Conservation (phyloP, 192 early-diverging fungal species). For the Gigaspora rosea region DNA sequence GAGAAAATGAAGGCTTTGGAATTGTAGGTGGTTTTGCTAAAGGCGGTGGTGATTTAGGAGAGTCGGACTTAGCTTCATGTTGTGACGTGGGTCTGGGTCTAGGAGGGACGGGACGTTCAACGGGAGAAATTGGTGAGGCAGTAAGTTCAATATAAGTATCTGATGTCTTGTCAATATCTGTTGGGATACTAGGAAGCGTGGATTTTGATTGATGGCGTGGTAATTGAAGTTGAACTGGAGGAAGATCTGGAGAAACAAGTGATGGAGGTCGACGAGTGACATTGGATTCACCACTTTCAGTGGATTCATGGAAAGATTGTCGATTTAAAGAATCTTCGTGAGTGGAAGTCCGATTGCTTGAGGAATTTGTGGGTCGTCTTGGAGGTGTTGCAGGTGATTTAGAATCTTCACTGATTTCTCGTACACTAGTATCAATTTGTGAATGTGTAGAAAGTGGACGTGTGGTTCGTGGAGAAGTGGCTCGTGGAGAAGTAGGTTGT, state of each 20-base stretch:
- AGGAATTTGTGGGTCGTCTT: background rate
- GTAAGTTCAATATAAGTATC: too few relatives aligned
- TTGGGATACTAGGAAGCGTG: too few relatives aligned
- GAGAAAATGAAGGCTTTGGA: slow-evolving; percentile 33
- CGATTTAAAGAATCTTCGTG: too few relatives aligned
- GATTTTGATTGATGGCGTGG: too few relatives aligned
- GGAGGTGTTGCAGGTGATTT: background rate
- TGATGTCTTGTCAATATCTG: too few relatives aligned
- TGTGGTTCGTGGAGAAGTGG: background rate
- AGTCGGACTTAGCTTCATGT: slow-evolving; percentile 37
- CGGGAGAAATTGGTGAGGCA: background rate
- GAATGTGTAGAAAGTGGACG: too few relatives aligned
- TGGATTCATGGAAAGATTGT: background rate
- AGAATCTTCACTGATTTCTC: background rate
- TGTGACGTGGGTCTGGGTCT: slow-evolving; percentile 10
- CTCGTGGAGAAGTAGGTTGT: background rate
- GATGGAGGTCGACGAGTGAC: background rate
- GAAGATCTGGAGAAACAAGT: slow-evolving; percentile 2
- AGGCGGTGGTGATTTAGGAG: slow-evolving; percentile 37
- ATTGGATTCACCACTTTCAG: background rate
- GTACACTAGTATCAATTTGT: too few relatives aligned
- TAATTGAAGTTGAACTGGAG: background rate
- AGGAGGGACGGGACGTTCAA: slow-evolving; percentile 1
- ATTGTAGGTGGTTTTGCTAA: slow-evolving; percentile 44
- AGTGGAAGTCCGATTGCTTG: too few relatives aligned